These are phyloP conservation scores for Nissolia schottii DNA, from an alignment of 306 rosid genomes.

Conservation along the genomic window DNA sequence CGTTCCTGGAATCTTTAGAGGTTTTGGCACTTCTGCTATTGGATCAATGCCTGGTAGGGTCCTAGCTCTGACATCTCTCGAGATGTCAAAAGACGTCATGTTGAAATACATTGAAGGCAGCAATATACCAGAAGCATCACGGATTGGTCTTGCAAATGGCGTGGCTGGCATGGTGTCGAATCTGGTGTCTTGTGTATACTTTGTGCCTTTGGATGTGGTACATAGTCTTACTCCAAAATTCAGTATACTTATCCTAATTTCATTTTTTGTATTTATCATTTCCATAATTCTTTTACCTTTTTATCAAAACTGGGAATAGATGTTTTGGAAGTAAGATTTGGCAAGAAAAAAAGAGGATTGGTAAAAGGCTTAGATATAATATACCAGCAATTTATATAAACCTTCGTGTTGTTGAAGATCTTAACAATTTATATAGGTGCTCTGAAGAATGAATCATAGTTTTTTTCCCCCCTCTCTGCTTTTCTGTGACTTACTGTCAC, in stretches of 20 bases:
- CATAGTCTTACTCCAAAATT: not conserved
- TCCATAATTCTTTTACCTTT: not conserved
- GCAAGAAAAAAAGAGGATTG: not conserved
- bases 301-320: not conserved
- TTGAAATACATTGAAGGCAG: conserved; percentile 50
- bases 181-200: conserved; percentile 65
- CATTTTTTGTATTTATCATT: not conserved
- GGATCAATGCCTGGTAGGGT: conserved; percentile 87
- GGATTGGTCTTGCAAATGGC: conserved; percentile 68
- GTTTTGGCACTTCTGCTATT: conserved; percentile 80
- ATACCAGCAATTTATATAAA: not conserved
- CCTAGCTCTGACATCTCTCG: conserved; percentile 69
- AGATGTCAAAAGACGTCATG: conserved; percentile 64
- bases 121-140: conserved; percentile 55
- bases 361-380: not conserved
- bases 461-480: not conserved
- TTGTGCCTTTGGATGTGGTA: conserved; percentile 88
- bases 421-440: not conserved
- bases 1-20: conserved; percentile 69
- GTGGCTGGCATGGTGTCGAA: conserved; percentile 78
- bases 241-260: not conserved
- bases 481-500: too few species aligned
- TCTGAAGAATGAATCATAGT: not conserved
- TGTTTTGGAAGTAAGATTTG: not conserved
- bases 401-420: not conserved